A percentile compares a stretch with the other conserved stretches of the same genome.
Conservation (phyloP, 176 grass and related monocot species). For the Eragrostis nindensis region DNA sequence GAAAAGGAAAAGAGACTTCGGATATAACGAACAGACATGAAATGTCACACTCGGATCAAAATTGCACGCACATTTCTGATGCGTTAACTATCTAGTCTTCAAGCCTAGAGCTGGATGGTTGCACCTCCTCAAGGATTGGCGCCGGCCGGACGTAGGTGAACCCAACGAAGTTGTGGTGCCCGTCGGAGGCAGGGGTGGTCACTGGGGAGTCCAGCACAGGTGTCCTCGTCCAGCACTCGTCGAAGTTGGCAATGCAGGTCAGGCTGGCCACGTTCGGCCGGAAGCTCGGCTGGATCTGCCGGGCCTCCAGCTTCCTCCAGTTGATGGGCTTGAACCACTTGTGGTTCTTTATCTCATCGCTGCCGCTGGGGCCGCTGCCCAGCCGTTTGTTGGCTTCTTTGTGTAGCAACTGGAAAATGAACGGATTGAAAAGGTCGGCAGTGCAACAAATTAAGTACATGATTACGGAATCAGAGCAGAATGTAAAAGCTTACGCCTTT, state of each 20-base stretch:
- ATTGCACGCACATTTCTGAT: conserved; percentile 1
- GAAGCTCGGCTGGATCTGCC: conserved; percentile 89
- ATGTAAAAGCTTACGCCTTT: conserved; percentile 80
- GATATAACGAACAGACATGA: background rate
- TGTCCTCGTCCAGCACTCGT: conserved; percentile 81
- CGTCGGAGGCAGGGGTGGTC: conserved; percentile 55
- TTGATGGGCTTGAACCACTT: conserved; percentile 95
- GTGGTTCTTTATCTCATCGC: conserved; percentile 86
- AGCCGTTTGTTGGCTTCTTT: conserved; percentile 81
- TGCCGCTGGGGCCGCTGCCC: conserved; percentile 54
- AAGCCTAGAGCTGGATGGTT: conserved; percentile 41
- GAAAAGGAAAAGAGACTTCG: background rate
- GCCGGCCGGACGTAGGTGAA: conserved; percentile 84
- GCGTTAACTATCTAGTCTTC: conserved; percentile 14
- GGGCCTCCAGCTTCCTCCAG: conserved; percentile 79
- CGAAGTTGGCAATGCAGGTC: conserved; percentile 84
- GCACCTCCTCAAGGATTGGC: conserved; percentile 56
- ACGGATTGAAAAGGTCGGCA: background rate
- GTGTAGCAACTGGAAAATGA: conserved; percentile 64
- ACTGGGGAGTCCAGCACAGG: conserved; percentile 77
- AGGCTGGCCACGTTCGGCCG: conserved; percentile 63
- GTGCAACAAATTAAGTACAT: background rate
- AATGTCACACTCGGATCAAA: conserved; percentile 37
- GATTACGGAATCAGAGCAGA: background rate
- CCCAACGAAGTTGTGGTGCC: conserved; percentile 60